Evolutionary conservation across 306 rosid species (phyloP).

Genomic region (Chamaecrista fasciculata): DNA sequence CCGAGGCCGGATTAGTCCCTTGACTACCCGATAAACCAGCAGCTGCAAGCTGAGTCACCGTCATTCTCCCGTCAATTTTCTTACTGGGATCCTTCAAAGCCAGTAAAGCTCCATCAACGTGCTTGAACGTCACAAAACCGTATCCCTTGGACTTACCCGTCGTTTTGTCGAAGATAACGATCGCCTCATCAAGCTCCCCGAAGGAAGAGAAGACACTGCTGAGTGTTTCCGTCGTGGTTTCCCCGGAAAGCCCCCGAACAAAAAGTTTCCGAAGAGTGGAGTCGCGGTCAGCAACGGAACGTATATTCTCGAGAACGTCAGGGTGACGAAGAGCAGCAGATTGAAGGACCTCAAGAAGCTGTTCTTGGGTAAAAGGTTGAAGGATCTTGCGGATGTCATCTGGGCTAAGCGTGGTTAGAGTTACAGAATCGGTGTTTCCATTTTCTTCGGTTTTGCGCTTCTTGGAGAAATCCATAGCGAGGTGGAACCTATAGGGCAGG

Average conservation of each 20-base stretch:
- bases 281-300: constrained; percentile 56
- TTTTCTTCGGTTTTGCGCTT: constrained; percentile 63
- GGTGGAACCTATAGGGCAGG: no score
- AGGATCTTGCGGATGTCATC: constrained; percentile 58
- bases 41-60: constrained; percentile 61
- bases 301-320: constrained; percentile 55
- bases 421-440: constrained; percentile 27
- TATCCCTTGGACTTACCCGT: constrained; percentile 66
- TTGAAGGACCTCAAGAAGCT: constrained; percentile 51
- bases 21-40: background rate
- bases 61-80: constrained; percentile 67
- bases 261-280: constrained; percentile 64
- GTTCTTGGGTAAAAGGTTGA: constrained; percentile 50
- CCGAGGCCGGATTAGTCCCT: background rate
- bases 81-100: constrained; percentile 74
- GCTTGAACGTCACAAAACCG: constrained; percentile 68
- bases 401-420: constrained; percentile 27
- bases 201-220: constrained; percentile 60
- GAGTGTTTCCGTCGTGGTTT: constrained; percentile 63
- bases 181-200: constrained; percentile 64
- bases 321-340: constrained; percentile 49
- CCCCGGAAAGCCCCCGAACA: constrained; percentile 69
- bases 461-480: constrained; percentile 51
- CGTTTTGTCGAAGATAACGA: constrained; percentile 51
- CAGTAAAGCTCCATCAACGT: constrained; percentile 61